Evolutionary conservation across 2,329 filamentous ascomycete species (phyloP).

Genomic region (Chaetomium olivaceum): DNA sequence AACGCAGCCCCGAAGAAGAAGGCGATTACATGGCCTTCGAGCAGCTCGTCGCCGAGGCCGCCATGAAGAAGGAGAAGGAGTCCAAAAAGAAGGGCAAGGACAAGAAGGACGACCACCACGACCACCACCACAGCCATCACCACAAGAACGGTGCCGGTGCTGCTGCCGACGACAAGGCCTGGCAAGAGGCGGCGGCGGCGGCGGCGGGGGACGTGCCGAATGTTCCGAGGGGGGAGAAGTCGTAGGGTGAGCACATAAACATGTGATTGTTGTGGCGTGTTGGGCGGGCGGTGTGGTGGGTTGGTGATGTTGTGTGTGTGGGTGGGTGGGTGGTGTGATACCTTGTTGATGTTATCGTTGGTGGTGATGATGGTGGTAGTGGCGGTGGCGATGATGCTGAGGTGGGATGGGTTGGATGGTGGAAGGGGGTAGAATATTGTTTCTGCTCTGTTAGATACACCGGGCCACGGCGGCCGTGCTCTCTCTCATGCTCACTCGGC

Average conservation of each 20-base stretch:
- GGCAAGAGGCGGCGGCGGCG: slow-evolving; percentile 33
- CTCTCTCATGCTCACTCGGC: slow-evolving; percentile 1
- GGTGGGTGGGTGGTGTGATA: background rate
- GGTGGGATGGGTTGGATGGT: background rate
- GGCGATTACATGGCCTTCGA: slow-evolving; percentile 99
- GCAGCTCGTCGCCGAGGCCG: slow-evolving; percentile 93
- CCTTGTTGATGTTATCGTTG: background rate
- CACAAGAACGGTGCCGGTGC: slow-evolving; percentile 18
- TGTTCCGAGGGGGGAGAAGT: slow-evolving; percentile 36
- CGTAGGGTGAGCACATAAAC: background rate
- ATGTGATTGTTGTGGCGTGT: background rate
- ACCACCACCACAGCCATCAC: slow-evolving; percentile 13
- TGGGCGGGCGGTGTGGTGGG: no score
- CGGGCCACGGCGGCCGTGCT: background rate
- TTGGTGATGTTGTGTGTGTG: no score
- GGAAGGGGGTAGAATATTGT: background rate
- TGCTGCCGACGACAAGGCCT: slow-evolving; percentile 22
- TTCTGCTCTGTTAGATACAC: background rate
- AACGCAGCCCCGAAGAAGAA: slow-evolving; percentile 90
- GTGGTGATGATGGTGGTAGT: background rate
- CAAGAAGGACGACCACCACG: slow-evolving; percentile 40
- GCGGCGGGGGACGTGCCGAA: slow-evolving; percentile 43
- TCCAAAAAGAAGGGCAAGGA: slow-evolving; percentile 67
- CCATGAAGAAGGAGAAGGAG: slow-evolving; percentile 90
- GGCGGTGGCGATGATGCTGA: background rate